Base-by-base conservation (phyloP, 2,329 filamentous ascomycete species). In the Neospermospora avenae region DNA sequence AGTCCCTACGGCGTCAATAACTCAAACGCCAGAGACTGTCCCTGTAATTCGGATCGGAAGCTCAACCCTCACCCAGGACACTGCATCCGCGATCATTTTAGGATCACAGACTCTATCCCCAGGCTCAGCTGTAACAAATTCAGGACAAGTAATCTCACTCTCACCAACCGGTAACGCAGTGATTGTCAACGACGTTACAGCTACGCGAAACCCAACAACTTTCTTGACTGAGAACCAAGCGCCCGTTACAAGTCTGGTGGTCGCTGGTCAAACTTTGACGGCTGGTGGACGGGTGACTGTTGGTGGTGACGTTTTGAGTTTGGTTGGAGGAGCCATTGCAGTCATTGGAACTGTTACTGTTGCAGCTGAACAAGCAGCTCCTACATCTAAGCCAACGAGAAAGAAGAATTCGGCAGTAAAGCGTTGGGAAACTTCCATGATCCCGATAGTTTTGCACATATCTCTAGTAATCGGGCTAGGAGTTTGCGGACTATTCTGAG, bases 191-290 rank as follows among this genome's bases (percentile, higher is more conserved):
- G 46, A 37, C n/a, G 31, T 42, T 46, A 28, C 59, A 39, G 11
- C 34, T 7, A 57, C 22, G 58, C 25, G 5, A 18, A 46, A 55
- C n/a, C 45, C 46, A 3, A 61, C 63, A 18, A 60, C 58, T 2
- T 35, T 51, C 10, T 52, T 35, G 14, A 41, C 55, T 3, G 49
- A 31, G 14, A 45, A 42, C 7, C 57, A 59, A 51, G 51, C 58
- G 11, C 46, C 60, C 1, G 49, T 68, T 5, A 64, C 59, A 3
- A 63, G 57, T 37, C 13, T 69, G 7, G 37, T 63, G 1, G 64
- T 71, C 14, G 69, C 59, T 0, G 67, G 68, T 2, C 63, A 70
- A 58, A 71, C 67, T 0, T 60, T 72, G n/a, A 71, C 65, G 2
- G 57, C 62, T 16, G 68, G 69, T 5, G 69, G 68, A 3, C 53